Evolutionary conservation across 164 flowering plant genomes (phyloP).

Genomic region (Chimonanthus praecox): DNA sequence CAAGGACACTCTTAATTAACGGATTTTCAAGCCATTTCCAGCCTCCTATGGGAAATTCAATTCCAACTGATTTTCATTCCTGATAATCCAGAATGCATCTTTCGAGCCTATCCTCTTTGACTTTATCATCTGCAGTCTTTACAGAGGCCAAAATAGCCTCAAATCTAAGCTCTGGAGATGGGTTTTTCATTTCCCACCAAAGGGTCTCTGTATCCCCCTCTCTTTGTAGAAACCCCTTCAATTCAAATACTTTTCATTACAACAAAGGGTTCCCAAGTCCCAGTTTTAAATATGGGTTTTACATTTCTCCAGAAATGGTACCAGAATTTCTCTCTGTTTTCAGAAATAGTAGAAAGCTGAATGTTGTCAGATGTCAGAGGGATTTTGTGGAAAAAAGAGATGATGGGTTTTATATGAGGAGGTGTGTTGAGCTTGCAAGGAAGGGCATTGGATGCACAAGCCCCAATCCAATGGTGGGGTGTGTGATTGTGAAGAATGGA

Average conservation of each 20-base stretch:
- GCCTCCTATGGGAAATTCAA: not conserved
- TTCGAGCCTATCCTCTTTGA: not conserved
- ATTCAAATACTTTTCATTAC: not conserved
- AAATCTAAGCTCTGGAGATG: not conserved
- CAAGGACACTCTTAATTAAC: too few relatives aligned
- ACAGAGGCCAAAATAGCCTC: not conserved
- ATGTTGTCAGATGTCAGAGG: slow-evolving; percentile 27
- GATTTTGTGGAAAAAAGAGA: slow-evolving; percentile 21
- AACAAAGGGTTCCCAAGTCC: slow-evolving; percentile 2
- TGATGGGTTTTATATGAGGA: slow-evolving; percentile 73
- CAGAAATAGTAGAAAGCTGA: slow-evolving; percentile 18
- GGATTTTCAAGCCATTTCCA: not conserved
- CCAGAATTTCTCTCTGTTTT: slow-evolving; percentile 12
- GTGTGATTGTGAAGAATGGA: slow-evolving; percentile 90
- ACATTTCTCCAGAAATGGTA: slow-evolving; percentile 23
- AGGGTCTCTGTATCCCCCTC: not conserved
- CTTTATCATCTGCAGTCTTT: not conserved
- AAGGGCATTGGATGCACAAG: slow-evolving; percentile 78
- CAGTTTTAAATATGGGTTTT: slow-evolving; percentile 25
- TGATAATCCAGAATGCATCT: not conserved
- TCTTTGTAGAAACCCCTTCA: not conserved
- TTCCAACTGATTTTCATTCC: not conserved
- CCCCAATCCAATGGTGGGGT: slow-evolving; percentile 97
- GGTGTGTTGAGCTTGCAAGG: slow-evolving; percentile 70
- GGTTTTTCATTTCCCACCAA: not conserved